Percentiles rank a stretch among this genome's conserved stretches.
phyloP scores from a whole-genome alignment of 75 land plant genomes.

The Ceratopteris richardii region DNA sequence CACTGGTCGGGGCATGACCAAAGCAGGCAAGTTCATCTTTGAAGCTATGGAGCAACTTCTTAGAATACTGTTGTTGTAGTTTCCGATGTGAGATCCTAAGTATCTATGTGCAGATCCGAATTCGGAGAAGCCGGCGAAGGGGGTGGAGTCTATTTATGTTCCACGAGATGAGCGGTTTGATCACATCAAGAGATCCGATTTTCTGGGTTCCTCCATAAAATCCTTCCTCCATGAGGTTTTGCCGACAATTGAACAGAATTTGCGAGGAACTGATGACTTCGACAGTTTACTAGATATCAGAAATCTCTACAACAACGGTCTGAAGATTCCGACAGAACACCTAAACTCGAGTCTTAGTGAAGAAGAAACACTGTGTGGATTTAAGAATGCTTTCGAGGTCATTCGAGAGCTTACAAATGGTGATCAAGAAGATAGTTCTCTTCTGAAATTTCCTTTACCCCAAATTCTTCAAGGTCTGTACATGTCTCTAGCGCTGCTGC shows the following conservation, averaged over 20 bases:
- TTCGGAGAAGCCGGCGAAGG: neutral
- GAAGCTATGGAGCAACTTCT: no score
- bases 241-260: conserved; percentile 26
- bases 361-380: no score
- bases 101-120: neutral
- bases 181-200: conserved; percentile 60
- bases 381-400: conserved; percentile 35
- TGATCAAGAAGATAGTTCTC: conserved; percentile 5
- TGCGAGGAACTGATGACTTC: conserved; percentile 41
- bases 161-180: conserved; percentile 82
- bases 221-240: conserved; percentile 24
- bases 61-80: no score
- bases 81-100: no score
- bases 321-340: no score
- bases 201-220: conserved; percentile 25
- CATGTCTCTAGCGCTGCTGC: no score
- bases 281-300: conserved; percentile 44
- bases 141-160: conserved; percentile 37
- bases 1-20: no score
- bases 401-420: conserved; percentile 31
- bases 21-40: no score
- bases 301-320: conserved; percentile 49
- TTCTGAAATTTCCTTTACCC: conserved; percentile 50
- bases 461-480: conserved; percentile 59
- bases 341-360: no score